phyloP scores from a whole-genome alignment of 805 yeast species.

The Komagataella ulmi region DNA sequence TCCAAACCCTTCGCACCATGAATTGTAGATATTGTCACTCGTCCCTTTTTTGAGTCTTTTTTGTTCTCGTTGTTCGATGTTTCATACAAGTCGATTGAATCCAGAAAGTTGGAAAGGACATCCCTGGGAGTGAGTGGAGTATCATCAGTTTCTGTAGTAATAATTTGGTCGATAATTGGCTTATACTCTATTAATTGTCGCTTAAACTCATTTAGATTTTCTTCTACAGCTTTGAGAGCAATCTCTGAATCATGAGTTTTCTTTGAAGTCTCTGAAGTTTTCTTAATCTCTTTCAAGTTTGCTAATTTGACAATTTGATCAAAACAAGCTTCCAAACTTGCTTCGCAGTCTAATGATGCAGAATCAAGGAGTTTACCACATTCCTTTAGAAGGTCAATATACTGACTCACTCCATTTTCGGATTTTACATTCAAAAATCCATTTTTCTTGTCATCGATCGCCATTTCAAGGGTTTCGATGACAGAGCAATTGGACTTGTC shows the following conservation, averaged over 20 bases:
- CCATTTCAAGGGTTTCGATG: not conserved
- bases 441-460: too few species aligned
- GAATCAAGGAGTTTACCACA: conserved; percentile 6
- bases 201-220: conserved; percentile 14
- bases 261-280: not conserved
- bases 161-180: conserved; percentile 10
- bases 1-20: conserved; percentile 92
- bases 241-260: conserved; percentile 1
- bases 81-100: conserved; percentile 17
- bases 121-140: conserved; percentile 3
- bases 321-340: conserved; percentile 6
- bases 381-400: conserved; percentile 15
- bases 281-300: conserved; percentile 3
- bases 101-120: conserved; percentile 15
- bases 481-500: not conserved
- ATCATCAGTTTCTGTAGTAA: conserved; percentile 1
- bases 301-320: conserved; percentile 10
- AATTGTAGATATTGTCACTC: conserved; percentile 52
- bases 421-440: conserved; percentile 8
- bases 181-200: conserved; percentile 11
- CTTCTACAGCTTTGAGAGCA: conserved; percentile 1
- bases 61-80: conserved; percentile 6
- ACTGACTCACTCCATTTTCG: conserved; percentile 12
- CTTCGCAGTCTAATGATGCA: not conserved
- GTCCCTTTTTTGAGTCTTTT: conserved; percentile 5